phyloP scores from a whole-genome alignment of 176 grass and related monocot genomes.

The Oryza brachyantha region DNA sequence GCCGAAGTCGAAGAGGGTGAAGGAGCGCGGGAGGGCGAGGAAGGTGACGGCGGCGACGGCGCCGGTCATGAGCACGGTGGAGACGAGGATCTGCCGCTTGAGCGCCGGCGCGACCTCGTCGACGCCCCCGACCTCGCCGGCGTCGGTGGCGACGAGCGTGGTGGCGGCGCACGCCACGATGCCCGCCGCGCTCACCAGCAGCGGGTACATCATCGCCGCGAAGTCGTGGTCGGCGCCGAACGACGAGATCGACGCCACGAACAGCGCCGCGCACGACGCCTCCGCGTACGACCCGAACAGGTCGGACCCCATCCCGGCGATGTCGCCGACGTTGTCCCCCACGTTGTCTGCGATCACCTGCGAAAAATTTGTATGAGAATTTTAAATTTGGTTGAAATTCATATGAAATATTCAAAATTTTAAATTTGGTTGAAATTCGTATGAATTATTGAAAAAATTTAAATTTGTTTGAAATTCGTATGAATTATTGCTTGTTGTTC shows the following conservation, averaged over 20 bases:
- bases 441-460: too few relatives aligned
- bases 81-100: slow-evolving; percentile 69
- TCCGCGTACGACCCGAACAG: slow-evolving; percentile 96
- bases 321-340: slow-evolving; percentile 89
- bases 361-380: too few relatives aligned
- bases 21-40: slow-evolving; percentile 43
- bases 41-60: slow-evolving; percentile 50
- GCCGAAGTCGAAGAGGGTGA: slow-evolving; percentile 73
- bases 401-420: too few relatives aligned
- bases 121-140: slow-evolving; percentile 17
- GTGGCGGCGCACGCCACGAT: slow-evolving; percentile 60
- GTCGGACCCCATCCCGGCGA: slow-evolving; percentile 88
- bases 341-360: slow-evolving; percentile 93
- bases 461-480: too few relatives aligned
- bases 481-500: too few relatives aligned
- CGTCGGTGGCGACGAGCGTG: slow-evolving; percentile 57
- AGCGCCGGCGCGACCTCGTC: slow-evolving; percentile 39
- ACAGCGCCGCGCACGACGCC: slow-evolving; percentile 78
- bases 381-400: too few relatives aligned
- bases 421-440: too few relatives aligned
- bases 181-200: slow-evolving; percentile 60
- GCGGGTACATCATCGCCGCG: slow-evolving; percentile 57
- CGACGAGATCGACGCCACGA: slow-evolving; percentile 76
- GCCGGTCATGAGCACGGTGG: slow-evolving; percentile 71
- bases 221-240: slow-evolving; percentile 58